Percentiles rank a stretch among this genome's conserved stretches.
Conservation (phyloP, 192 early-diverging fungal species). For the Gryganskiella cystojenkinii region DNA sequence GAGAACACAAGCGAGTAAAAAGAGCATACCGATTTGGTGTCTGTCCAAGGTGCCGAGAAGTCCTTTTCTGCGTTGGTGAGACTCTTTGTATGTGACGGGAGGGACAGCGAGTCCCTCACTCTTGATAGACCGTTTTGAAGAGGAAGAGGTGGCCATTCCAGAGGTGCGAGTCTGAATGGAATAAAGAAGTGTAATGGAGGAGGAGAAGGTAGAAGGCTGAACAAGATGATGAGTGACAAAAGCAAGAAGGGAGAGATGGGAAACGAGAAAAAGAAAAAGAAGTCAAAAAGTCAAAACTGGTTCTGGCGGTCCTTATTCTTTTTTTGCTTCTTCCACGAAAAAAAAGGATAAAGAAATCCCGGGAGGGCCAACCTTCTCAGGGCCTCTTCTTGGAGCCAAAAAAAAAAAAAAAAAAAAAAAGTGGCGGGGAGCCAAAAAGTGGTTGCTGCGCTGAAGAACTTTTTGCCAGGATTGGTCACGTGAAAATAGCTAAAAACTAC, state of each 20-base stretch:
- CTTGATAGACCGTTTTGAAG: not conserved
- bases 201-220: not conserved
- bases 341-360: too few relatives aligned
- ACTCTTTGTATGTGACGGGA: not conserved
- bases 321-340: too few relatives aligned
- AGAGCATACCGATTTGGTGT: slow-evolving; percentile 43
- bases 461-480: too few relatives aligned
- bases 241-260: not conserved
- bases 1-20: not conserved
- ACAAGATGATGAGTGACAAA: not conserved
- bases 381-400: too few relatives aligned
- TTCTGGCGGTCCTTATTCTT: too few relatives aligned
- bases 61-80: slow-evolving; percentile 31
- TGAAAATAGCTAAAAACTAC: too few relatives aligned
- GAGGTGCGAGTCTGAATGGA: not conserved
- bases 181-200: not conserved
- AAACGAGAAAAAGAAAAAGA: not conserved
- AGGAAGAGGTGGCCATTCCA: slow-evolving; percentile 6
- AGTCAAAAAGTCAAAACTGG: too few relatives aligned
- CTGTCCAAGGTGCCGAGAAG: slow-evolving; percentile 35
- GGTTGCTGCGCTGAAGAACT: too few relatives aligned
- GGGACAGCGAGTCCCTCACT: not conserved
- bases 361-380: too few relatives aligned
- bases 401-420: too few relatives aligned
- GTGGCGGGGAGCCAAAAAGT: too few relatives aligned